Conservation (phyloP, 2,329 filamentous ascomycete species). For the Fusarium papillatum region DNA sequence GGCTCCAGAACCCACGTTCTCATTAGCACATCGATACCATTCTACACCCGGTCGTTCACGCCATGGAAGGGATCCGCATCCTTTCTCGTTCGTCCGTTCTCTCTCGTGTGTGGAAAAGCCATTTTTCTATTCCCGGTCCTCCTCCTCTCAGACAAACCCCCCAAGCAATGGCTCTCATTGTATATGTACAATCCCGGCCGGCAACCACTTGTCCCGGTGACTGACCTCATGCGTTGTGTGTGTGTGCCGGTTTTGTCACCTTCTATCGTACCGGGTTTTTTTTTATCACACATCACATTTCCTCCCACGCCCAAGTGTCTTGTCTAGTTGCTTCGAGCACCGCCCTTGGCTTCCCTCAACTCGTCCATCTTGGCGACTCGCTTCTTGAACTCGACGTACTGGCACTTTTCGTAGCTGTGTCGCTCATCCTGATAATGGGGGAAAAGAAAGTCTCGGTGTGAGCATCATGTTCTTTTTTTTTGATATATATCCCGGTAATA, state of each 20-base stretch:
- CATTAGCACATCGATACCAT: slow-evolving; percentile 44
- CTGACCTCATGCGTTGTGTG: neutral
- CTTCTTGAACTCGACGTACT: slow-evolving; percentile 99
- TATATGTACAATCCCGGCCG: slow-evolving; percentile 49
- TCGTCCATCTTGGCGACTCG: slow-evolving; percentile 99
- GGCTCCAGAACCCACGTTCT: slow-evolving; percentile 14
- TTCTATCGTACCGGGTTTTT: neutral
- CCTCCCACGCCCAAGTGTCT: no score
- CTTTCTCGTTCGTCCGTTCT: slow-evolving; percentile 1
- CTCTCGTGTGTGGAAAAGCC: slow-evolving; percentile 31
- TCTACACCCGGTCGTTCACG: slow-evolving; percentile 36
- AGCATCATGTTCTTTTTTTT: slow-evolving; percentile 29
- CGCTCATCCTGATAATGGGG: slow-evolving; percentile 80
- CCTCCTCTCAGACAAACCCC: slow-evolving; percentile 32
- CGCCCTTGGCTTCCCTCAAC: slow-evolving; percentile 86
- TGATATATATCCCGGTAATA: slow-evolving; percentile 19
- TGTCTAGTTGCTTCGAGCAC: slow-evolving; percentile 84
- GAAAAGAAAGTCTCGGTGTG: slow-evolving; percentile 31
- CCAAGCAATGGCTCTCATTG: slow-evolving; percentile 35
- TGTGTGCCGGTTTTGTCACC: slow-evolving; percentile 13
- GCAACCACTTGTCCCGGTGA: slow-evolving; percentile 26
- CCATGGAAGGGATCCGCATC: slow-evolving; percentile 29
- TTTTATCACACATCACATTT: neutral
- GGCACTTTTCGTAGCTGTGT: slow-evolving; percentile 99
- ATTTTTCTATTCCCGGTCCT: slow-evolving; percentile 45